Evolutionary conservation across 345 rosid species (phyloP).

Genomic region (Geranium rotundifolium): DNA sequence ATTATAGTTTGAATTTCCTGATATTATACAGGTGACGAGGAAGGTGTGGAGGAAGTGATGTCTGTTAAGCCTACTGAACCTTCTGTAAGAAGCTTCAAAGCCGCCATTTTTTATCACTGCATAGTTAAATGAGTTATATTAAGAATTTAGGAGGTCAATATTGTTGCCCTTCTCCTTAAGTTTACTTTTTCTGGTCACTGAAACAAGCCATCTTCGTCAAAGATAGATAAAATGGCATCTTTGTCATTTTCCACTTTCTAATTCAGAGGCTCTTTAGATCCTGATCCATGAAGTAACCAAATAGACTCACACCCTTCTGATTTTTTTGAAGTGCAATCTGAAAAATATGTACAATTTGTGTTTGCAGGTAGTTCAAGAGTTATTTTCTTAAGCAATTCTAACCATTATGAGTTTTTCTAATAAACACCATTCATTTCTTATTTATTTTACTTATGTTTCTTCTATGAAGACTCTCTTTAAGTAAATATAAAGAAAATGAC

Average conservation of each 20-base stretch:
- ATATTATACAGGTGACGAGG: conserved; percentile 26
- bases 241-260: not conserved
- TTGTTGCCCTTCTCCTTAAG: not conserved
- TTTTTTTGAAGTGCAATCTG: not conserved
- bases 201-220: too few relatives aligned
- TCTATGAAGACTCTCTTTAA: not conserved
- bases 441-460: not conserved
- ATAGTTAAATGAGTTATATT: not conserved
- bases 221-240: not conserved
- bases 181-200: not conserved
- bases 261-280: not conserved
- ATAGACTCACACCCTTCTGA: not conserved
- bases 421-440: not conserved
- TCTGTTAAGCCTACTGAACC: conserved; percentile 22
- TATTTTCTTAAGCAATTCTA: not conserved
- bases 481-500: not conserved
- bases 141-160: not conserved
- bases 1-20: not conserved
- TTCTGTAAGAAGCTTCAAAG: conserved; percentile 21
- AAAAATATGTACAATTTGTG: not conserved
- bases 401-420: not conserved
- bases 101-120: not conserved
- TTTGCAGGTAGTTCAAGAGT: not conserved
- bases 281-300: not conserved
- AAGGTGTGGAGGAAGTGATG: conserved; percentile 13